These are phyloP conservation scores for Marasmius fiardii DNA, from an alignment of 1,284 basidiomycete genomes.

Conservation along the genomic window DNA sequence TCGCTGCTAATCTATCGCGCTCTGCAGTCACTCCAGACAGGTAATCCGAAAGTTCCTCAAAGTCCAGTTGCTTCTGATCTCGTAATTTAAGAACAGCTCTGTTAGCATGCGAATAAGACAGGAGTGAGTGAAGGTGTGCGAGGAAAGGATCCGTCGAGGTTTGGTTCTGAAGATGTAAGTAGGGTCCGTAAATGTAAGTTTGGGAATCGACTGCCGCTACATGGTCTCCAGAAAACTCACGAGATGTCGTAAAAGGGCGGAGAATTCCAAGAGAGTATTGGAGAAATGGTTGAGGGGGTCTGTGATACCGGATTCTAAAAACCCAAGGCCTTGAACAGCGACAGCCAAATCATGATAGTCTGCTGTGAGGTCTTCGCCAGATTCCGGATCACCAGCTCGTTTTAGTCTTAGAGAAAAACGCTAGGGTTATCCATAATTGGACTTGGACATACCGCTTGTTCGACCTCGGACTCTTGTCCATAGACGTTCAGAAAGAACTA, in stretches of 20 bases:
- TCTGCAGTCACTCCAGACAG: constrained; percentile 88
- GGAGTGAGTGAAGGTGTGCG: constrained; percentile 83
- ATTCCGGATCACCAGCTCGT: constrained; percentile 72
- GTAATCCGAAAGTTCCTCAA: constrained; percentile 96
- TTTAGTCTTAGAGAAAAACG: constrained; percentile 65
- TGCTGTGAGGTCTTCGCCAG: constrained; percentile 85
- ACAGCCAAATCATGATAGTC: constrained; percentile 98
- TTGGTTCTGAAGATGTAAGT: constrained; percentile 56
- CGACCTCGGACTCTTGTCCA: constrained; percentile 73
- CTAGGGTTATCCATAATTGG: constrained; percentile 22
- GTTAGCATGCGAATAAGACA: constrained; percentile 88
- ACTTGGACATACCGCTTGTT: constrained; percentile 79
- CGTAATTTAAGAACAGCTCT: constrained; percentile 89
- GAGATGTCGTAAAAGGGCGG: constrained; percentile 77
- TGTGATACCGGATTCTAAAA: constrained; percentile 97
- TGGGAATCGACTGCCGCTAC: neutral
- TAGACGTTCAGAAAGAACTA: constrained; percentile 78
- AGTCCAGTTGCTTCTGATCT: constrained; percentile 98
- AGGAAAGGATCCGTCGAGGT: constrained; percentile 87
- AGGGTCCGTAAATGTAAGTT: constrained; percentile 5
- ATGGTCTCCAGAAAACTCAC: constrained; percentile 41
- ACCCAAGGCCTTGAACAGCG: constrained; percentile 93
- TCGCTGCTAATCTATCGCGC: constrained; percentile 86
- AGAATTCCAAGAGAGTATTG: constrained; percentile 91
- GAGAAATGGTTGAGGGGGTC: constrained; percentile 96